phyloP scores from a whole-genome alignment of 805 yeast genomes.

The Lachancea sp. region DNA sequence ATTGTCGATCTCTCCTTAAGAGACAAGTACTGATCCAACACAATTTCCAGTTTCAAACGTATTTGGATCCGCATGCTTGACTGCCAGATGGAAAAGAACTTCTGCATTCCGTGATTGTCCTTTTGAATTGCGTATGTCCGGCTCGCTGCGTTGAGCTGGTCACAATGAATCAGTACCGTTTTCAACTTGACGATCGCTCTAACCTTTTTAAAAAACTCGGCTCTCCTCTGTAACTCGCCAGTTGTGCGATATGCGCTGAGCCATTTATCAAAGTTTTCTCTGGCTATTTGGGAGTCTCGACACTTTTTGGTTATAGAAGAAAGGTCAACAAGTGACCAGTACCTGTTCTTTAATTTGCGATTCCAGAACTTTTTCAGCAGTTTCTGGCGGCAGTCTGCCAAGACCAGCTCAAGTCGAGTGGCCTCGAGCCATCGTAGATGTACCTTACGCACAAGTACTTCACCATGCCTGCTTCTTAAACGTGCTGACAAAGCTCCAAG shows the following conservation, averaged over 20 bases:
- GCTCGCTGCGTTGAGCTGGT: constrained; percentile 1
- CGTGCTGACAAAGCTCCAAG: not conserved
- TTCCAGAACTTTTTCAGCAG: not conserved
- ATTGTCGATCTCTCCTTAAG: not conserved
- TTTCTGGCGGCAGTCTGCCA: not conserved
- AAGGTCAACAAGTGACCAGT: not conserved
- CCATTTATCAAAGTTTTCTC: constrained; percentile 3
- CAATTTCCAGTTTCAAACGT: constrained; percentile 7
- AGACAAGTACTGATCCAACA: constrained; percentile 8
- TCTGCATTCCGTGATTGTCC: not conserved
- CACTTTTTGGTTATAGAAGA: constrained; percentile 2
- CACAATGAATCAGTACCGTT: constrained; percentile 9
- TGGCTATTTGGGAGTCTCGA: constrained; percentile 1
- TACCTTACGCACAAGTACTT: not conserved
- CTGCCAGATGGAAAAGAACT: constrained; percentile 4
- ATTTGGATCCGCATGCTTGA: constrained; percentile 1
- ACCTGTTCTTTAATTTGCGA: constrained; percentile 3
- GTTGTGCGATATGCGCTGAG: not conserved
- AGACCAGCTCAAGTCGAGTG: not conserved
- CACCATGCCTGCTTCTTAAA: not conserved
- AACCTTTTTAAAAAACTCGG: constrained; percentile 10
- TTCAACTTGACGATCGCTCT: constrained; percentile 11
- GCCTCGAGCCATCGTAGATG: not conserved
- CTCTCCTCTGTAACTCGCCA: constrained; percentile 8
- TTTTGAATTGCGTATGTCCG: not conserved